Percentiles rank a stretch among this genome's conserved stretches.
Evolutionary conservation across 352 stramenopile genomes (phyloP).

Genomic region (Pythium plurisporium): DNA sequence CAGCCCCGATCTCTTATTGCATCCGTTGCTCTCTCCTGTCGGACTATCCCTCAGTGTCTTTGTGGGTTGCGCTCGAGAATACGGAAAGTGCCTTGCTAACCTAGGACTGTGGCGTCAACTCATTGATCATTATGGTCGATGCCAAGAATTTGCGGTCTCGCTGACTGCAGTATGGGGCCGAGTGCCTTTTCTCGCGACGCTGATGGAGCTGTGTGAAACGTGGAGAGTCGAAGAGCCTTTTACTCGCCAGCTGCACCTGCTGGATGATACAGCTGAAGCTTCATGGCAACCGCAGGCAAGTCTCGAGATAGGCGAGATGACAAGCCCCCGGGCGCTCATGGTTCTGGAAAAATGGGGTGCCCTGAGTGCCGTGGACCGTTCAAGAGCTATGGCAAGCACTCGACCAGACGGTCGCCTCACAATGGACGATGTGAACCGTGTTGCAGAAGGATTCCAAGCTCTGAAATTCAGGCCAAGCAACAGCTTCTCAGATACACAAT

Average conservation of each 20-base stretch:
- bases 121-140: constrained; percentile 3
- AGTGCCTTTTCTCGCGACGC: not conserved
- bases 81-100: constrained; percentile 9
- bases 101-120: constrained; percentile 9
- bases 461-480: constrained; percentile 5
- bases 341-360: constrained; percentile 13
- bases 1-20: constrained; percentile 1
- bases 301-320: not conserved
- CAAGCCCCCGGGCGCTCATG: not conserved
- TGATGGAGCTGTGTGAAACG: constrained; percentile 9
- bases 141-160: constrained; percentile 1
- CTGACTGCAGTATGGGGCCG: not conserved
- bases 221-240: constrained; percentile 9
- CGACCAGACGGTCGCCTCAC: not conserved
- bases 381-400: not conserved
- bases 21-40: constrained; percentile 8
- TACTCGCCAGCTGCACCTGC: not conserved
- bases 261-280: not conserved
- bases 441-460: not conserved
- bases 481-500: constrained; percentile 1
- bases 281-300: not conserved
- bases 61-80: constrained; percentile 12
- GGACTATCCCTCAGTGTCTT: constrained; percentile 9
- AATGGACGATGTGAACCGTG: not conserved
- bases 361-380: constrained; percentile 3